phyloP scores from a whole-genome alignment of 306 rosid genomes.

The Prunus davidiana region DNA sequence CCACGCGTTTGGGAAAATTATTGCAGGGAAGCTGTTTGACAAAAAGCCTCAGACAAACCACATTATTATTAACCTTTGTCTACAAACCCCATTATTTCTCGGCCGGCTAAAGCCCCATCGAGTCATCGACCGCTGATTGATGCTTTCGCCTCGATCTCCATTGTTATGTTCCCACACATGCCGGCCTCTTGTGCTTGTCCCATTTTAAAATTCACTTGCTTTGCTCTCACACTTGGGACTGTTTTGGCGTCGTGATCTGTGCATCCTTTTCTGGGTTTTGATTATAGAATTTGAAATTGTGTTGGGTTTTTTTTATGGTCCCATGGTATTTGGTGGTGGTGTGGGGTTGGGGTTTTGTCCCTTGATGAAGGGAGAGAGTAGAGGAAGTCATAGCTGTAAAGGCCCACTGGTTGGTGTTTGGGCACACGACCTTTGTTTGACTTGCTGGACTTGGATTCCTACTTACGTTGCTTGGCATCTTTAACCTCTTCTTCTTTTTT shows the following conservation, averaged over 20 bases:
- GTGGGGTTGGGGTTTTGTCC: constrained; percentile 13
- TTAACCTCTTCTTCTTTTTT: constrained; percentile 10
- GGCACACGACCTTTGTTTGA: constrained; percentile 26
- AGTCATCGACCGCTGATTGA: constrained; percentile 4
- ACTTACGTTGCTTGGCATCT: constrained; percentile 21
- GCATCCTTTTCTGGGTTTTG: constrained; percentile 32
- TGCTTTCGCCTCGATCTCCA: constrained; percentile 8
- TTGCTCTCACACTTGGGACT: constrained; percentile 17
- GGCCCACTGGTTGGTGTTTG: constrained; percentile 30
- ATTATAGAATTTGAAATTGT: constrained; percentile 6
- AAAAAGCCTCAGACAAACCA: constrained; percentile 34
- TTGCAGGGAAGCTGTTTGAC: constrained; percentile 37
- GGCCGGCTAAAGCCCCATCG: constrained; percentile 37
- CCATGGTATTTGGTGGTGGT: constrained; percentile 17
- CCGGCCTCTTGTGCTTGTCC: constrained; percentile 2
- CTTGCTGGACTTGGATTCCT: constrained; percentile 38
- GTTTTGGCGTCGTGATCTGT: constrained; percentile 46
- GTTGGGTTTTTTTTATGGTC: constrained; percentile 19
- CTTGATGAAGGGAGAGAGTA: background rate
- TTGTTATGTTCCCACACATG: background rate
- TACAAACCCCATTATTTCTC: constrained; percentile 13
- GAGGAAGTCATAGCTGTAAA: constrained; percentile 41
- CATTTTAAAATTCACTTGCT: constrained; percentile 12
- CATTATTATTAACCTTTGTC: constrained; percentile 38
- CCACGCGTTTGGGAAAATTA: constrained; percentile 31